Base-by-base conservation (phyloP, 192 early-diverging fungal genomes). In the Entomortierella lignicola region DNA sequence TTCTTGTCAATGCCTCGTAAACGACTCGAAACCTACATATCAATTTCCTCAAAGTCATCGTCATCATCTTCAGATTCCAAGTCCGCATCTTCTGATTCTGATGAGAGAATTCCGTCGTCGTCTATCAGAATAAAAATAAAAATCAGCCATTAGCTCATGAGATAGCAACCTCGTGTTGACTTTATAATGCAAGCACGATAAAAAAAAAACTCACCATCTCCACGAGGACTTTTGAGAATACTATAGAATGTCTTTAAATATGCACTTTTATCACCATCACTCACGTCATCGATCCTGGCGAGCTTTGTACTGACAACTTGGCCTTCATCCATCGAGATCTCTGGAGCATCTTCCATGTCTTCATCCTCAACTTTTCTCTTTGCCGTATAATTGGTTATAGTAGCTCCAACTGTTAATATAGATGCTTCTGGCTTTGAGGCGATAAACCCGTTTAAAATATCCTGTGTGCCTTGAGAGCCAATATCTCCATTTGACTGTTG, bases 1-100 rank as follows among this genome's bases (percentile, higher is more conserved):
- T 54, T 27, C 25, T 15, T 8, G 52, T 27, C 8, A 54, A 54
- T 54, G 3, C 6, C 23, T 8, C 6, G 27, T 31, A 2, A 29
- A 30, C 31, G 34, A 34, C 7, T 29, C n/a, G 15, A 37, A 5
- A 23, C 74, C 60, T 70, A 79, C 75, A 79, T 62, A 26, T 79
- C 75, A 50, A 79, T 79, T 21, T 79, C 75, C 21, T 79, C 75
- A 51, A 79, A 79, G 51, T 79, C 75, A 34, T 79, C 75, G 41
- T 79, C 75, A 32, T 79, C 75, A 39, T 79, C 75, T 47, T 79
- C 75, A n/a, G 75, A 79, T 41, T 79, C 75, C 3, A 79, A 47
- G 17, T 79, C 75, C 2, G 75, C 67, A 55, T 79, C 75, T 1
- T 79, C 75, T 13, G 75, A 79, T 41, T 79, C 75, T 8, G 75